Evolutionary conservation across 345 rosid genomes (phyloP).

Genomic region (Boechera stricta): DNA sequence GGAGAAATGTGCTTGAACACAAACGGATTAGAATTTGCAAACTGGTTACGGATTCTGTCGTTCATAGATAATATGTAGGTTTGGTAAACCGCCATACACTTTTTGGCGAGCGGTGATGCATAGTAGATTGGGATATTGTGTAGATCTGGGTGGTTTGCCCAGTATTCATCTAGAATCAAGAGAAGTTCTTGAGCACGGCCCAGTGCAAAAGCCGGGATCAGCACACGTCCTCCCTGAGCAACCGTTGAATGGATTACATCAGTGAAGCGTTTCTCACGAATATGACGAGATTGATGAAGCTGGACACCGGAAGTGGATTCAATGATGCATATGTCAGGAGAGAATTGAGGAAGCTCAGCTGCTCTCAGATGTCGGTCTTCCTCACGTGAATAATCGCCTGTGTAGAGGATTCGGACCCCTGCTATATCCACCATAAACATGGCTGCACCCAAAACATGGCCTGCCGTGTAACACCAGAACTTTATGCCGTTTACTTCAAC

Average conservation of each 20-base stretch:
- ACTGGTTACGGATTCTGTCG: conserved; percentile 89
- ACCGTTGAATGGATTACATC: conserved; percentile 88
- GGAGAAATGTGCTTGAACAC: conserved; percentile 89
- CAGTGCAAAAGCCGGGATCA: conserved; percentile 80
- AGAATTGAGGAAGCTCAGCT: conserved; percentile 95
- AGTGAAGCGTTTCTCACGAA: conserved; percentile 93
- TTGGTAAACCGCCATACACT: conserved; percentile 95
- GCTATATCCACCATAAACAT: conserved; percentile 99
- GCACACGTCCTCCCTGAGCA: conserved; percentile 92
- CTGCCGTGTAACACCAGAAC: conserved; percentile 99
- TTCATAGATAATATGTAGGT: conserved; percentile 97
- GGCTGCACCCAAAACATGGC: conserved; percentile 98
- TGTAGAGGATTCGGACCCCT: conserved; percentile 88
- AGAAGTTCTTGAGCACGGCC: conserved; percentile 91
- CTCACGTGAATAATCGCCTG: conserved; percentile 95
- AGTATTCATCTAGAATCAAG: conserved; percentile 85
- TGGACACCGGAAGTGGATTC: conserved; percentile 98
- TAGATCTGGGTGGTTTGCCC: conserved; percentile 87
- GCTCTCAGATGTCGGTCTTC: conserved; percentile 95
- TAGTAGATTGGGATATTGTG: conserved; percentile 92
- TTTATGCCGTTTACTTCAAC: conserved; percentile 88
- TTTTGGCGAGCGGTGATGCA: conserved; percentile 95
- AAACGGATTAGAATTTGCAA: conserved; percentile 89
- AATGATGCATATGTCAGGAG: conserved; percentile 93
- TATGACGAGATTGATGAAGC: conserved; percentile 87